phyloP scores from a whole-genome alignment of 768 basidiomycete genomes.

The Rhizopogon sp. region DNA sequence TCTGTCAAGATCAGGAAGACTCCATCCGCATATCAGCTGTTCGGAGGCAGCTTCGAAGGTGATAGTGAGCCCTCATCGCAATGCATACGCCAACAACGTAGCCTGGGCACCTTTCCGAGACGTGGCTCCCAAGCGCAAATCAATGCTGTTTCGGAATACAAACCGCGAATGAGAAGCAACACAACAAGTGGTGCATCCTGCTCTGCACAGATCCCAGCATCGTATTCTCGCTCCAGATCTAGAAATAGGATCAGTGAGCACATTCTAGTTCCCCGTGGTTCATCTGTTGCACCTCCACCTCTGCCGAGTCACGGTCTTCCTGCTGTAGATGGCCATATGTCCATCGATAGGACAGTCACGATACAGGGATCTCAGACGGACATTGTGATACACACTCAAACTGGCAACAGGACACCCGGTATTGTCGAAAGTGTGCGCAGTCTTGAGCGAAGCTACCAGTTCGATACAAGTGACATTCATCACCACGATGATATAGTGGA shows the following conservation, averaged over 20 bases:
- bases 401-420: constrained; percentile 30
- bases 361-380: constrained; percentile 39
- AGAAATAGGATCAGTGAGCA: constrained; percentile 9
- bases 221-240: background rate
- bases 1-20: constrained; percentile 40
- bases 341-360: constrained; percentile 22
- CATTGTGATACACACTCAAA: constrained; percentile 28
- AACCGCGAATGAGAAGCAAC: background rate
- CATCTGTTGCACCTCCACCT: background rate
- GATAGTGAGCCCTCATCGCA: background rate
- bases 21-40: background rate
- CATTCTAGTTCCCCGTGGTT: background rate
- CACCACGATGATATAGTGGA: constrained; percentile 82
- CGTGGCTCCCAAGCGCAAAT: background rate
- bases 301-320: background rate
- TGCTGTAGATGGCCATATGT: background rate
- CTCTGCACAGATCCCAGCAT: background rate
- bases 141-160: background rate
- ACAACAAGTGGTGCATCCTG: constrained; percentile 2
- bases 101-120: background rate
- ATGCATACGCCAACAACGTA: background rate
- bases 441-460: constrained; percentile 21
- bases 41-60: background rate
- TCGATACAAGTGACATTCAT: constrained; percentile 19
- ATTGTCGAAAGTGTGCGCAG: constrained; percentile 43